These are phyloP conservation scores for Cryphonectria carpinicola DNA, from an alignment of 2,329 filamentous ascomycete species.

Conservation along the genomic window DNA sequence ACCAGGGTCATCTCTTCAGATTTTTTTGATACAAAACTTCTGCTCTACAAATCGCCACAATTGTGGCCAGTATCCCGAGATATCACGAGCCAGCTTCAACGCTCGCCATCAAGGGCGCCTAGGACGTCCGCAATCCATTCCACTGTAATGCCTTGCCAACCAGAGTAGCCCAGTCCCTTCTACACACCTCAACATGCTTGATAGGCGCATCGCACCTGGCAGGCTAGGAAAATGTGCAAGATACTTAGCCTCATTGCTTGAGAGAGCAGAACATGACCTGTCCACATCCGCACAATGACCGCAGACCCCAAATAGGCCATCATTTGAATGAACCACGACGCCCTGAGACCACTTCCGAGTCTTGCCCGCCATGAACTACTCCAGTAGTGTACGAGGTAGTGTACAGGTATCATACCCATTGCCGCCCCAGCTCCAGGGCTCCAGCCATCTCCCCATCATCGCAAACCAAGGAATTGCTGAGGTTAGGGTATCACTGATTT, in stretches of 20 bases:
- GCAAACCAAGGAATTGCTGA: constrained; percentile 13
- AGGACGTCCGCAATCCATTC: background rate
- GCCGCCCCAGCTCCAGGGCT: background rate
- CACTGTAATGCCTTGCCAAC: background rate
- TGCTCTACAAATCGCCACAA: constrained; percentile 4
- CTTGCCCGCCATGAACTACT: background rate
- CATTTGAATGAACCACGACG: background rate
- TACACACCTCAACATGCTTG: constrained; percentile 4
- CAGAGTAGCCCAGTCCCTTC: background rate
- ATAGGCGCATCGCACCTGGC: background rate
- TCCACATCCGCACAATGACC: background rate
- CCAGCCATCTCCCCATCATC: constrained; percentile 9
- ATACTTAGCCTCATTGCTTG: constrained; percentile 1
- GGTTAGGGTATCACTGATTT: constrained; percentile 13
- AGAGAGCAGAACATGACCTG: background rate
- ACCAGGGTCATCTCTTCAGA: background rate
- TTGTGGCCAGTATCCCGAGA: background rate
- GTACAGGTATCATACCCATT: background rate
- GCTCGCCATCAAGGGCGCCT: background rate
- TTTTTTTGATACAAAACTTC: background rate
- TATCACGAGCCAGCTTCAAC: background rate
- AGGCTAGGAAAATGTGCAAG: background rate
- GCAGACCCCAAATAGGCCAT: background rate
- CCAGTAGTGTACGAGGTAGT: background rate
- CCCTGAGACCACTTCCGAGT: background rate